phyloP scores from a whole-genome alignment of 768 basidiomycete genomes.

The Termitomyces sp. region DNA sequence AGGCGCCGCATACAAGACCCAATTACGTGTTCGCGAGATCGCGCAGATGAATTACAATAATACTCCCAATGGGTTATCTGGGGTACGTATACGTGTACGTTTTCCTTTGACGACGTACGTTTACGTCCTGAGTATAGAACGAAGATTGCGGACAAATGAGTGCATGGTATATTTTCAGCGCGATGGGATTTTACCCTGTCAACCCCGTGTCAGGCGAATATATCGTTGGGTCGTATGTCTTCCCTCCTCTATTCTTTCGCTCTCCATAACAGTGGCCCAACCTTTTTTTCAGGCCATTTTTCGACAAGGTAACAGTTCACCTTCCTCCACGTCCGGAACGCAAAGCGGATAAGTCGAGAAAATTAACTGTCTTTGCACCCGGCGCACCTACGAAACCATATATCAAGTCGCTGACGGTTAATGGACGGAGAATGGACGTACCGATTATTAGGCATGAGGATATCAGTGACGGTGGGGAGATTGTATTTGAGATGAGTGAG shows the following conservation, averaged over 20 bases:
- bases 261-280: neutral
- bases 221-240: conserved; percentile 63
- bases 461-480: conserved; percentile 14
- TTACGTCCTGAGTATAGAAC: conserved; percentile 40
- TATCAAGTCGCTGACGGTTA: conserved; percentile 52
- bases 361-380: conserved; percentile 45
- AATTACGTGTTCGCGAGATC: conserved; percentile 66
- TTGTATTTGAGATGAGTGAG: conserved; percentile 20
- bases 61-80: conserved; percentile 65
- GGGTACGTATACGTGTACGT: conserved; percentile 36
- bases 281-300: conserved; percentile 34
- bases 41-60: conserved; percentile 61
- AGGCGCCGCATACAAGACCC: conserved; percentile 64
- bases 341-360: conserved; percentile 11
- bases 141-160: conserved; percentile 92
- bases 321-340: conserved; percentile 35
- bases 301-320: conserved; percentile 47
- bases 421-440: conserved; percentile 36
- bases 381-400: conserved; percentile 60
- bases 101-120: neutral
- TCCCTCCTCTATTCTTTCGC: neutral
- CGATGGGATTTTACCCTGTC: conserved; percentile 82
- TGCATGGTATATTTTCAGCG: conserved; percentile 81
- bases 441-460: conserved; percentile 61
- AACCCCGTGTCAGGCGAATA: conserved; percentile 77